phyloP scores from a whole-genome alignment of 371 early-diverging fungal genomes.

The Saksenaea oblongispora region DNA sequence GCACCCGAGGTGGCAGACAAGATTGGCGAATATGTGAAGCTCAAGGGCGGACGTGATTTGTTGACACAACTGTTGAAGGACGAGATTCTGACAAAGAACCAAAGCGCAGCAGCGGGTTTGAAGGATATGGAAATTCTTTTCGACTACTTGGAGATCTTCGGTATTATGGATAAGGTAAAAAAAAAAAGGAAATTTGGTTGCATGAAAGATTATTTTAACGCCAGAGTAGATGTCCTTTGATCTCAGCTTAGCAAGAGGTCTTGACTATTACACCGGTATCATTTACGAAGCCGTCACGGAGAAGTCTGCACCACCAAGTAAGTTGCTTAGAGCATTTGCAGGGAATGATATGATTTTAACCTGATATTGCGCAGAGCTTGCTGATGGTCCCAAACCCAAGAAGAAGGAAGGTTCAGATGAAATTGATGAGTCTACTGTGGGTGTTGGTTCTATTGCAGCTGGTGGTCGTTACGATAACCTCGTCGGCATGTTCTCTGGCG shows the following conservation, averaged over 20 bases:
- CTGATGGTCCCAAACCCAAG: conserved; percentile 38
- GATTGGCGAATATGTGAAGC: conserved; percentile 87
- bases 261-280: conserved; percentile 99
- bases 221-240: conserved; percentile 76
- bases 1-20: conserved; percentile 76
- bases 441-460: conserved; percentile 98
- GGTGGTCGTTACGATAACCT: conserved; percentile 99
- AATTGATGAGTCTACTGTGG: conserved; percentile 71
- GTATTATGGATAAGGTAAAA: conserved; percentile 61
- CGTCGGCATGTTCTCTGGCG: conserved; percentile 90
- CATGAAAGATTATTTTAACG: not conserved
- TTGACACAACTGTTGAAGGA: conserved; percentile 67
- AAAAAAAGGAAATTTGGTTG: not conserved
- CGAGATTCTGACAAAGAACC: conserved; percentile 60
- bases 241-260: conserved; percentile 94
- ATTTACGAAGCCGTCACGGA: conserved; percentile 96
- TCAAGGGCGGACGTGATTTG: conserved; percentile 77
- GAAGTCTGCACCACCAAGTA: conserved; percentile 44
- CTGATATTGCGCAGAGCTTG: conserved; percentile 29
- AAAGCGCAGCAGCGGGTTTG: conserved; percentile 84
- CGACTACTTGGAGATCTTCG: conserved; percentile 83
- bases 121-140: conserved; percentile 87
- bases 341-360: conserved; percentile 38
- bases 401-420: conserved; percentile 52
- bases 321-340: not conserved